Evolutionary conservation across 306 rosid species (phyloP).

Genomic region (Pyrus communis): DNA sequence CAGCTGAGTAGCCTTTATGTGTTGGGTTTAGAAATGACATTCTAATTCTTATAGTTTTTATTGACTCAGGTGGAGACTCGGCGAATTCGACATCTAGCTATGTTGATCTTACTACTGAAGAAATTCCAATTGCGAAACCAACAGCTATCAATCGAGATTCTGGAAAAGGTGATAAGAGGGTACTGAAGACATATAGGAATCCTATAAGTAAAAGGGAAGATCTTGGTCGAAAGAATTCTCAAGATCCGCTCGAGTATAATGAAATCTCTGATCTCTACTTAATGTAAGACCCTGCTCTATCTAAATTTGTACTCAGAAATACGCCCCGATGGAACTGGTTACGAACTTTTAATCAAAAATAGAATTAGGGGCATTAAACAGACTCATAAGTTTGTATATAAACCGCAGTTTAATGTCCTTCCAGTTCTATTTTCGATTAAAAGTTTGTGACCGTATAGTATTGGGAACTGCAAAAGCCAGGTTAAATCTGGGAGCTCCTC

Average conservation of each 20-base stretch:
- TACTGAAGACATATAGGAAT: conserved; percentile 14
- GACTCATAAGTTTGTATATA: background rate
- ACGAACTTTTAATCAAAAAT: no score
- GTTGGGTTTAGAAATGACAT: background rate
- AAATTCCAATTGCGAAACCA: conserved; percentile 14
- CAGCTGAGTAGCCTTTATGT: background rate
- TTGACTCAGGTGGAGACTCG: conserved; percentile 28
- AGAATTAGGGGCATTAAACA: no score
- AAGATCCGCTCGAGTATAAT: conserved; percentile 26
- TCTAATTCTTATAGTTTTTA: background rate
- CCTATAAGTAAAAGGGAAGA: conserved; percentile 15
- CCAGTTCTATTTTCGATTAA: background rate
- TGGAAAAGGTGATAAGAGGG: conserved; percentile 11
- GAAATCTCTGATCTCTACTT: conserved; percentile 56
- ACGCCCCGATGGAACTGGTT: background rate
- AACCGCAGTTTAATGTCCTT: background rate
- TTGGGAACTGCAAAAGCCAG: no score
- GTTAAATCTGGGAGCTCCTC: background rate
- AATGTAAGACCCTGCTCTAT: conserved; percentile 31
- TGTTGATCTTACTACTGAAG: conserved; percentile 25
- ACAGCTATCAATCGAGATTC: conserved; percentile 9
- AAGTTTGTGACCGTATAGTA: background rate
- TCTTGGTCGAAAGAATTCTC: conserved; percentile 12
- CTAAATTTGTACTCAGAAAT: background rate
- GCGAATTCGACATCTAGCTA: conserved; percentile 18